A percentile compares a stretch with the other conserved stretches of the same genome.
Evolutionary conservation across 2,329 filamentous ascomycete species (phyloP).

Genomic region (Talaromyces amestolkiae): DNA sequence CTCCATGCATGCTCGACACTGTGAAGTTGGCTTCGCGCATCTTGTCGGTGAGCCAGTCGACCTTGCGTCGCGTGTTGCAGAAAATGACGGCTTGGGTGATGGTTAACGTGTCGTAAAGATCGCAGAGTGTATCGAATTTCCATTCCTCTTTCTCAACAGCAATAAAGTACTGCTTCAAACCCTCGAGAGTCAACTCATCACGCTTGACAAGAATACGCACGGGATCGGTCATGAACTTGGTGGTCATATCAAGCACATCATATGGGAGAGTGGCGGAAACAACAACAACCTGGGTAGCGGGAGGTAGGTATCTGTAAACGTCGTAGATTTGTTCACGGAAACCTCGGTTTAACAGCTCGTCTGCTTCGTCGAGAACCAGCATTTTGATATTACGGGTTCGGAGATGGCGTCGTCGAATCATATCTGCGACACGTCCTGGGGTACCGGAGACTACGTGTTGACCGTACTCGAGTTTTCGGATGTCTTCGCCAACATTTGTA

Average conservation of each 20-base stretch:
- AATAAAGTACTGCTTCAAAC: constrained; percentile 98
- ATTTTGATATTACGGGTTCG: constrained; percentile 75
- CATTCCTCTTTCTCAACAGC: constrained; percentile 99
- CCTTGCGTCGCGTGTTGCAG: constrained; percentile 98
- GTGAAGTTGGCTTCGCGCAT: constrained; percentile 99
- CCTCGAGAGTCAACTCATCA: constrained; percentile 96
- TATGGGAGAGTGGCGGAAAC: constrained; percentile 95
- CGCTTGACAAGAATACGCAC: constrained; percentile 96
- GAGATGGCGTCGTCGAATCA: constrained; percentile 72
- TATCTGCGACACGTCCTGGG: constrained; percentile 88
- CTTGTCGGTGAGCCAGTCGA: constrained; percentile 99
- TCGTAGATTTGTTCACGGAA: constrained; percentile 99
- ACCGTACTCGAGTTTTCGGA: constrained; percentile 93
- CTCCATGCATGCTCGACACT: constrained; percentile 96
- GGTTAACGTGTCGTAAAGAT: constrained; percentile 96
- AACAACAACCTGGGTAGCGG: constrained; percentile 96
- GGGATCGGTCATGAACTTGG: constrained; percentile 99
- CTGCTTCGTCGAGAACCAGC: constrained; percentile 73
- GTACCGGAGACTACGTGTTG: constrained; percentile 98
- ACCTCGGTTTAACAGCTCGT: constrained; percentile 82
- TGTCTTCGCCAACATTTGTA: constrained; percentile 96
- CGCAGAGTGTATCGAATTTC: constrained; percentile 98
- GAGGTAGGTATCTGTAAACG: constrained; percentile 93
- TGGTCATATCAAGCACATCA: constrained; percentile 98
- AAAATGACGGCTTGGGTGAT: constrained; percentile 99